Evolutionary conservation across 768 basidiomycete genomes (phyloP).

Genomic region (Tricholoma matsutake): DNA sequence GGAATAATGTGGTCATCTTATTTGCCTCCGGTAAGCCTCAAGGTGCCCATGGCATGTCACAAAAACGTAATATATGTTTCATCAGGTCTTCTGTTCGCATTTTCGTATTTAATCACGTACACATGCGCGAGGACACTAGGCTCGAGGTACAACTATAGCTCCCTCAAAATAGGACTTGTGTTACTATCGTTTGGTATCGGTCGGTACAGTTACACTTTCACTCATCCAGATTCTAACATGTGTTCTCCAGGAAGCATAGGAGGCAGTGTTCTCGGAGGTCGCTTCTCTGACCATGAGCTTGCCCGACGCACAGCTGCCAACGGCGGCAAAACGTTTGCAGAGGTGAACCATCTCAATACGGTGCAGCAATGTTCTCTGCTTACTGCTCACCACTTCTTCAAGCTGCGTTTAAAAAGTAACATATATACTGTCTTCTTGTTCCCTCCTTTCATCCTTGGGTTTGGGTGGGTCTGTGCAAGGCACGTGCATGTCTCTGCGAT

Average conservation of each 20-base stretch:
- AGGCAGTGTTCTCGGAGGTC: conserved; percentile 44
- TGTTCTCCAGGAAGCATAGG: conserved; percentile 30
- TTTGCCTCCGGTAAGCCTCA: conserved; percentile 54
- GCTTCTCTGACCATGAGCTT: conserved; percentile 42
- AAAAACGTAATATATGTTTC: background rate
- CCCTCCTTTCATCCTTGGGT: conserved; percentile 60
- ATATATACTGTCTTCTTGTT: conserved; percentile 53
- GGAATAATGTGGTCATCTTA: conserved; percentile 67
- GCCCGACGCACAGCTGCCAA: conserved; percentile 35
- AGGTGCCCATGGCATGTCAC: background rate
- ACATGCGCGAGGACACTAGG: conserved; percentile 71
- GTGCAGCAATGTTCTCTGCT: background rate
- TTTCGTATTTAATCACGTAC: conserved; percentile 68
- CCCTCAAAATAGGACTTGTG: conserved; percentile 73
- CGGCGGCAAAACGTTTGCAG: conserved; percentile 50
- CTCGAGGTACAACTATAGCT: conserved; percentile 57
- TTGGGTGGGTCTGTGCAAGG: conserved; percentile 72
- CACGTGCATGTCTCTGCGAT: conserved; percentile 64
- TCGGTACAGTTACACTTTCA: conserved; percentile 22
- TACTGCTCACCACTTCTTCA: background rate
- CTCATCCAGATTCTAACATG: background rate
- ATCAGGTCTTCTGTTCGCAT: conserved; percentile 67
- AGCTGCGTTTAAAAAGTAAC: conserved; percentile 67
- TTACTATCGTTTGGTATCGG: conserved; percentile 74
- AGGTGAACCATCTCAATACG: conserved; percentile 43